Evolutionary conservation across 1,284 basidiomycete species (phyloP), one percentile per base, ranked within the genome.

Genomic region (Wallemia mellicola): DNA sequence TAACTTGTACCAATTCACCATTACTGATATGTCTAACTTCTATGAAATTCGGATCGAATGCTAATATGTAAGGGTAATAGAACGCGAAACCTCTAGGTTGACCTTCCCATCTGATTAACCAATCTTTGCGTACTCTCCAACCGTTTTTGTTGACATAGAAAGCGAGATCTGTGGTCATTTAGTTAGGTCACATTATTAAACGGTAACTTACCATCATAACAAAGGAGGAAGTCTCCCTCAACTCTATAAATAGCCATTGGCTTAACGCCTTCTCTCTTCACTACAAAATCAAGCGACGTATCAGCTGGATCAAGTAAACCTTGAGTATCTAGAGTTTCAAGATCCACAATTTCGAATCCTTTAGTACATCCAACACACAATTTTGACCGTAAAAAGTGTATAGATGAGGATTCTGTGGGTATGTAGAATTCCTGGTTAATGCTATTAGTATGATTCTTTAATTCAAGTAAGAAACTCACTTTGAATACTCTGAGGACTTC

Each of bases 271-370:
- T 94, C 89, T 61, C 82, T 75, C 70, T 83, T 86, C 63, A 87
- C 77, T 27, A 96, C 87, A 73, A 99, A 96, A 65, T 96, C 91
- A 58, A 99, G 77, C 3, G 81, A 83, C 58, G 79, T 76, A 68
- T 98, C 94, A 3, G 82, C 80, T 0, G 94, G 94, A 70, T 99
- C 94, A 60, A 99, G 75, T 63, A 99, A 70, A 7, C 87, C 87
- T 72, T 98, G 92, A 58, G 91, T 96, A 70, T 98, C 94, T 69
- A 99, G 74, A 60, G 84, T 94, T 69, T 96, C 91, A 58, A 96
- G 77, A 70, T 99, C 94, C 64, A 99, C 89, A 65, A 98, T 96
- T 73, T 98, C 94, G 69, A 99, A 98, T n/a, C 94, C 94, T 68
- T 89, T 86, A 17, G 89, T 87, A 68, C 89, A 94, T 1, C 92